These are phyloP conservation scores for Flaveria ramosissima DNA, from an alignment of 129 eudicot species.

Conservation along the genomic window DNA sequence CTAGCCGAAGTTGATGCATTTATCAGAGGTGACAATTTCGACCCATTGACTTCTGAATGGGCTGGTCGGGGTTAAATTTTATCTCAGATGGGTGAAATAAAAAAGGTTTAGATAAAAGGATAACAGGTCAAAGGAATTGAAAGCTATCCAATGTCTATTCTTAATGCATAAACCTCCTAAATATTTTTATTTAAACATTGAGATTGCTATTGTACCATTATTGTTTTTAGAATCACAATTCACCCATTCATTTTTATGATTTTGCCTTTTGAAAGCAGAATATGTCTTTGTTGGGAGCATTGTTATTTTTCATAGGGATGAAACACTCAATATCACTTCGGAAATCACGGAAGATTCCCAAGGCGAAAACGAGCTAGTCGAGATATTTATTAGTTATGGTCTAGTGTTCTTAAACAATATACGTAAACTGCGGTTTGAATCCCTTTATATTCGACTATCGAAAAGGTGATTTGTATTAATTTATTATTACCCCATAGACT, in stretches of 20 bases:
- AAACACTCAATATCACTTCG: constrained; percentile 39
- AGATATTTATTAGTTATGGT: neutral
- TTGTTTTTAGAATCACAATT: neutral
- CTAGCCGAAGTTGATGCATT: neutral
- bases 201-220: neutral
- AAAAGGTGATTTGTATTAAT: constrained; percentile 22
- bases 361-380: constrained; percentile 36
- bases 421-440: constrained; percentile 19
- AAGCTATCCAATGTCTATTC: neutral
- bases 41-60: neutral
- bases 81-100: neutral
- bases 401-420: constrained; percentile 19
- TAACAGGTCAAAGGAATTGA: neutral
- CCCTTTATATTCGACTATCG: constrained; percentile 9
- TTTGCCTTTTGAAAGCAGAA: constrained; percentile 39
- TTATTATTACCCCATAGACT: constrained; percentile 28
- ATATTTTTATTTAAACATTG: neutral
- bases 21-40: neutral
- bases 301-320: constrained; percentile 48
- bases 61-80: neutral
- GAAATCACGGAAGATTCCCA: constrained; percentile 26
- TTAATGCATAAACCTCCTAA: neutral
- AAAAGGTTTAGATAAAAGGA: neutral
- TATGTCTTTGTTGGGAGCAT: constrained; percentile 48
- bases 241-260: neutral